Conservation (phyloP, 306 rosid genomes). For the Senna tora region DNA sequence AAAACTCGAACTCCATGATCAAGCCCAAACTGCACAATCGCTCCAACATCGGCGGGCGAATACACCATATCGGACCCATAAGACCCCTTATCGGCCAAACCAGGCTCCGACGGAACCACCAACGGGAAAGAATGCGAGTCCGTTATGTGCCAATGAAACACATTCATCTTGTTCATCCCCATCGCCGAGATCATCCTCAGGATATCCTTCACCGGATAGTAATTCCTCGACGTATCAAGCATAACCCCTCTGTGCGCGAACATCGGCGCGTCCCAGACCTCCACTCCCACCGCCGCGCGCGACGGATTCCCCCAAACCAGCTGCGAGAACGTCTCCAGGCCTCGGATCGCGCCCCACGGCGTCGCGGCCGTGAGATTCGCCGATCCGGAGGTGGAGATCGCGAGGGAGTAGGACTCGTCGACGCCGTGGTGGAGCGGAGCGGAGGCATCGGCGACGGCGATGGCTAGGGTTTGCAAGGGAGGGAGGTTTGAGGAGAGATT, state of each 20-base stretch:
- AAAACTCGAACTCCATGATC: conserved; percentile 81
- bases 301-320: conserved; percentile 69
- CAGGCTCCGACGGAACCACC: conserved; percentile 74
- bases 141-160: conserved; percentile 87
- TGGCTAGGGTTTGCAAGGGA: conserved; percentile 47
- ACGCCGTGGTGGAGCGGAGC: conserved; percentile 60
- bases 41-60: conserved; percentile 57
- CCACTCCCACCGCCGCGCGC: conserved; percentile 50
- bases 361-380: conserved; percentile 55
- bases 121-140: conserved; percentile 88
- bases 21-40: conserved; percentile 65
- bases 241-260: conserved; percentile 62
- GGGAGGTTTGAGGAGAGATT: conserved; percentile 42
- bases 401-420: conserved; percentile 74
- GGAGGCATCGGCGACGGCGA: conserved; percentile 44
- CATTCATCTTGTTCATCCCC: conserved; percentile 83
- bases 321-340: conserved; percentile 83
- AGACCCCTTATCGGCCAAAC: conserved; percentile 70
- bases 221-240: conserved; percentile 86
- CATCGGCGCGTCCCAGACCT: conserved; percentile 60
- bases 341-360: conserved; percentile 82
- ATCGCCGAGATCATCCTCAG: conserved; percentile 69
- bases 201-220: conserved; percentile 56
- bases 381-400: conserved; percentile 34
- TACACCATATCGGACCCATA: conserved; percentile 73